Conservation (phyloP, 2,329 filamentous ascomycete genomes). For the Macroventuria anomochaeta region DNA sequence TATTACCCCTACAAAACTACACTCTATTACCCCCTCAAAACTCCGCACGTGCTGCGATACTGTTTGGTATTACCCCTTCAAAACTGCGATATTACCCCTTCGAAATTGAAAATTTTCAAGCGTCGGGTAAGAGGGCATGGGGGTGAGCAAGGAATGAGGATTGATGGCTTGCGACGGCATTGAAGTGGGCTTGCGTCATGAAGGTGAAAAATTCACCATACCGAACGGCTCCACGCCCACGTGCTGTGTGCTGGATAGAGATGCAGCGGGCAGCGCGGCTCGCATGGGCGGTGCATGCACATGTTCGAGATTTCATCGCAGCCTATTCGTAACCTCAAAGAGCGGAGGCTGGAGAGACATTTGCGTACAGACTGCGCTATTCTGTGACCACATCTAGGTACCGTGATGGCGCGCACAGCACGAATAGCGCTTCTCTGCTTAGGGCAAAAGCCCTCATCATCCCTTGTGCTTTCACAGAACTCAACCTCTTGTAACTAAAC, state of each 20-base stretch:
- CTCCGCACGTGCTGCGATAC: not conserved
- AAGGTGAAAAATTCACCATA: conserved; percentile 2
- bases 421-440: too few relatives aligned
- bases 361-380: not conserved
- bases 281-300: too few relatives aligned
- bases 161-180: not conserved
- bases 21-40: conserved; percentile 43
- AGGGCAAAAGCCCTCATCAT: too few relatives aligned
- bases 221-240: not conserved
- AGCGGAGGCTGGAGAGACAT: too few relatives aligned
- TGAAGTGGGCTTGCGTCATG: conserved; percentile 9
- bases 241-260: not conserved
- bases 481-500: too few relatives aligned
- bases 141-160: not conserved
- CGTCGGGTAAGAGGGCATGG: conserved; percentile 6
- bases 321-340: too few relatives aligned
- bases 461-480: too few relatives aligned
- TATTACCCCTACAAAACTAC: conserved; percentile 21
- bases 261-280: not conserved
- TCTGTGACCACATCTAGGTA: not conserved
- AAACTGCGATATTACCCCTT: conserved; percentile 42
- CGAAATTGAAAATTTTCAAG: conserved; percentile 46
- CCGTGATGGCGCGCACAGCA: conserved; percentile 1
- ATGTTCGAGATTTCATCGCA: too few relatives aligned
- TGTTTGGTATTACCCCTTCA: conserved; percentile 15